phyloP scores from a whole-genome alignment of 2,329 filamentous ascomycete genomes.

The Fusarium incarnatum region DNA sequence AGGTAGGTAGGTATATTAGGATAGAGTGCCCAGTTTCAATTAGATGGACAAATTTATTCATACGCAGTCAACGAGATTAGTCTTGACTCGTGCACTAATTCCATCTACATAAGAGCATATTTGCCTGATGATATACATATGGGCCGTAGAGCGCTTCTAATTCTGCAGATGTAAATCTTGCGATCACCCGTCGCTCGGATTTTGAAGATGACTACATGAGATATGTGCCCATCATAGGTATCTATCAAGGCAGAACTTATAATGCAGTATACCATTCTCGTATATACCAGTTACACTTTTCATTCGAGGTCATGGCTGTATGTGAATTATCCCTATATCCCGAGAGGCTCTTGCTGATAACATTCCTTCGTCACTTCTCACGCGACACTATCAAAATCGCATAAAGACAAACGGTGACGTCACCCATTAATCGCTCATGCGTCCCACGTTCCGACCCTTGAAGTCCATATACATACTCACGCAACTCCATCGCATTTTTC shows the following conservation, averaged over 20 bases:
- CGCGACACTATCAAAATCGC: neutral
- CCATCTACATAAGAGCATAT: neutral
- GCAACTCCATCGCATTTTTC: neutral
- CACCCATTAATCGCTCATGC: conserved; percentile 15
- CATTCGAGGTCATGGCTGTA: neutral
- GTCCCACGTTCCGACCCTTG: neutral
- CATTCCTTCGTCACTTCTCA: neutral
- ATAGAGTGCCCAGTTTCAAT: neutral
- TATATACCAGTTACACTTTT: neutral
- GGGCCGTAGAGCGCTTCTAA: neutral
- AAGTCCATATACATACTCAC: conserved; percentile 2
- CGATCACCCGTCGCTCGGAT: neutral
- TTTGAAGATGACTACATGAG: neutral
- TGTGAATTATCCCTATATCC: neutral
- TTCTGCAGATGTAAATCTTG: neutral
- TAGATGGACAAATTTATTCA: neutral
- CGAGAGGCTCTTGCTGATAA: neutral
- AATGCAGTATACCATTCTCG: neutral
- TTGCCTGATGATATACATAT: neutral
- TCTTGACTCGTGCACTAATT: neutral
- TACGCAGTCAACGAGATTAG: neutral
- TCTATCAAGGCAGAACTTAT: neutral
- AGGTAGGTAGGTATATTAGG: neutral
- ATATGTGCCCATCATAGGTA: neutral
- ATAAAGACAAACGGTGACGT: conserved; percentile 35